phyloP scores from a whole-genome alignment of 1,139 yeast genomes.

The Magnusiomyces suaveolens region DNA sequence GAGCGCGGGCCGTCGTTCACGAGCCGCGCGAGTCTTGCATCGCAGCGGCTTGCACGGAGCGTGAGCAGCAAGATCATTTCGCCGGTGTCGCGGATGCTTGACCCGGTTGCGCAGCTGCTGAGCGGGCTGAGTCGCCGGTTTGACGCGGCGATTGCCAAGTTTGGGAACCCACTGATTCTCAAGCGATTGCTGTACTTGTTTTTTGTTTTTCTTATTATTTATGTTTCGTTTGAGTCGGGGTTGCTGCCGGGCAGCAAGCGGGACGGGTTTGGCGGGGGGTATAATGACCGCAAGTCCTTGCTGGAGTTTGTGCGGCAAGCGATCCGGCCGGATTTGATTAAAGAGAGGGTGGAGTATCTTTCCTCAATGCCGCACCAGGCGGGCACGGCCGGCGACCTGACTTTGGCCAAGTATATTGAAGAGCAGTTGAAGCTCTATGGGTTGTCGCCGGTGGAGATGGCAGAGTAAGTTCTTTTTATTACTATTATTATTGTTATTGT shows the following conservation, averaged over 20 bases:
- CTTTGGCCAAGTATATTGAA: constrained; percentile 57
- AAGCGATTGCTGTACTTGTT: constrained; percentile 65
- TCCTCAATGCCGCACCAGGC: constrained; percentile 79
- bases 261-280: constrained; percentile 41
- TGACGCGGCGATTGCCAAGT: constrained; percentile 49
- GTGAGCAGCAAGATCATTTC: constrained; percentile 40
- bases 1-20: constrained; percentile 16
- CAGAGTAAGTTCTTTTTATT: constrained; percentile 25
- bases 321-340: constrained; percentile 50
- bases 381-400: constrained; percentile 77
- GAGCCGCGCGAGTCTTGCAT: constrained; percentile 22
- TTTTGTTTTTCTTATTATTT: constrained; percentile 49
- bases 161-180: constrained; percentile 81
- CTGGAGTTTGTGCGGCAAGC: constrained; percentile 40
- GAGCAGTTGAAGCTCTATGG: constrained; percentile 51
- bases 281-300: constrained; percentile 50
- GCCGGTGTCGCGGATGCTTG: constrained; percentile 48
- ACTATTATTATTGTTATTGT: neutral
- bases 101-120: constrained; percentile 59
- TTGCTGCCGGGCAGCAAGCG: constrained; percentile 31
- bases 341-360: constrained; percentile 63
- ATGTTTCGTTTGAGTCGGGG: constrained; percentile 48
- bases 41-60: constrained; percentile 27
- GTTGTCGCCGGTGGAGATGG: constrained; percentile 40
- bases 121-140: constrained; percentile 37